Percentiles rank a stretch among this genome's conserved stretches.
Evolutionary conservation across 768 basidiomycete species (phyloP).

Genomic region (Grammothele lineata): DNA sequence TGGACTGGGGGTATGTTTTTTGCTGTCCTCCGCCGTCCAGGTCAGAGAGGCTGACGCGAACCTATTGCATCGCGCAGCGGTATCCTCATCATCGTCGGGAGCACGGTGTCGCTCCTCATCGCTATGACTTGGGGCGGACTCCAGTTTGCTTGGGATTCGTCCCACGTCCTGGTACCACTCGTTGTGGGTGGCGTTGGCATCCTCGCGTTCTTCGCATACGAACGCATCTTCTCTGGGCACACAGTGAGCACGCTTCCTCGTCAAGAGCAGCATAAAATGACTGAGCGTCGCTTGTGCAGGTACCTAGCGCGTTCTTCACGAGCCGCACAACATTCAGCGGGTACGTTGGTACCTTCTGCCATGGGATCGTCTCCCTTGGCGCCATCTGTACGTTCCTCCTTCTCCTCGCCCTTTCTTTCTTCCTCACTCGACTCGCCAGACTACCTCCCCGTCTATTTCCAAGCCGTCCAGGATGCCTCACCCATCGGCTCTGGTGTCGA

Average conservation of each 20-base stretch:
- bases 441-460: constrained; percentile 44
- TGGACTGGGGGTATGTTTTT: constrained; percentile 33
- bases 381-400: constrained; percentile 13
- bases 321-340: constrained; percentile 4
- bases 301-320: background rate
- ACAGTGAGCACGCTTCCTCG: constrained; percentile 3
- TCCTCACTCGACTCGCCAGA: constrained; percentile 18
- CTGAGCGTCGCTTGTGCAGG: background rate
- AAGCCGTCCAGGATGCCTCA: constrained; percentile 34
- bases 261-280: background rate
- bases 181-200: constrained; percentile 30
- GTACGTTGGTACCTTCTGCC: constrained; percentile 26
- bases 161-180: constrained; percentile 31
- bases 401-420: background rate
- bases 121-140: constrained; percentile 31
- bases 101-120: constrained; percentile 12
- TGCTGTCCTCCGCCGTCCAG: constrained; percentile 3
- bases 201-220: constrained; percentile 28
- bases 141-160: constrained; percentile 29
- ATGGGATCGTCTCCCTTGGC: constrained; percentile 21
- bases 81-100: constrained; percentile 15
- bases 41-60: background rate
- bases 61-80: constrained; percentile 13
- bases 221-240: constrained; percentile 16
- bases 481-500: constrained; percentile 35